Conservation (phyloP, 176 grass and related monocot genomes). For the Chloris gayana region DNA sequence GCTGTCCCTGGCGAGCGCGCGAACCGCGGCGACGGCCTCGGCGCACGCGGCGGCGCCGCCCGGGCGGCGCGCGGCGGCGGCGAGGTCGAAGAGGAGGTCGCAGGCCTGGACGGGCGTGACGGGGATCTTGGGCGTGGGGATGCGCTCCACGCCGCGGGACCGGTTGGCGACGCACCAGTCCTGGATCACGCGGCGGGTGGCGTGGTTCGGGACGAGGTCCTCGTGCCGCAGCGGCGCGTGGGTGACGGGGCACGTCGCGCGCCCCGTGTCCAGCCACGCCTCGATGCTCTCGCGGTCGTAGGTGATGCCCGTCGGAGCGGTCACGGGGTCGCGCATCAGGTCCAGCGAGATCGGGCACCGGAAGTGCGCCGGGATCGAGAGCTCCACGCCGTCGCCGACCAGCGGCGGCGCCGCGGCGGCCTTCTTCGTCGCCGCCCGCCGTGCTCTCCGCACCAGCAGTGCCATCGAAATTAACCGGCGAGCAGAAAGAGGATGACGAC, state of each 20-base stretch:
- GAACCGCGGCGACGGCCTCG: conserved; percentile 39
- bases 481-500: background rate
- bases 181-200: conserved; percentile 75
- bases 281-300: conserved; percentile 92
- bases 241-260: conserved; percentile 67
- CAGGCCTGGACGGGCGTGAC: conserved; percentile 57
- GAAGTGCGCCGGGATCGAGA: conserved; percentile 70
- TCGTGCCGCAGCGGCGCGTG: conserved; percentile 52
- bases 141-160: conserved; percentile 78
- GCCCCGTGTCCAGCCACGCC: conserved; percentile 73
- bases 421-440: conserved; percentile 23
- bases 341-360: conserved; percentile 88
- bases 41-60: conserved; percentile 21
- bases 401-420: background rate
- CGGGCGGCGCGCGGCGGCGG: conserved; percentile 20
- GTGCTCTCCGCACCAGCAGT: conserved; percentile 42
- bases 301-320: conserved; percentile 74
- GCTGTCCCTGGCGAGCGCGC: conserved; percentile 55
- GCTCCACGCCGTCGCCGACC: conserved; percentile 24
- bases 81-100: conserved; percentile 64
- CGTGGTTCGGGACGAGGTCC: conserved; percentile 88
- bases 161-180: conserved; percentile 91
- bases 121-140: conserved; percentile 92
- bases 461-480: conserved; percentile 15
- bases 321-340: conserved; percentile 84